Evolutionary conservation across 805 yeast genomes (phyloP).

Genomic region (Candida stauntonica): DNA sequence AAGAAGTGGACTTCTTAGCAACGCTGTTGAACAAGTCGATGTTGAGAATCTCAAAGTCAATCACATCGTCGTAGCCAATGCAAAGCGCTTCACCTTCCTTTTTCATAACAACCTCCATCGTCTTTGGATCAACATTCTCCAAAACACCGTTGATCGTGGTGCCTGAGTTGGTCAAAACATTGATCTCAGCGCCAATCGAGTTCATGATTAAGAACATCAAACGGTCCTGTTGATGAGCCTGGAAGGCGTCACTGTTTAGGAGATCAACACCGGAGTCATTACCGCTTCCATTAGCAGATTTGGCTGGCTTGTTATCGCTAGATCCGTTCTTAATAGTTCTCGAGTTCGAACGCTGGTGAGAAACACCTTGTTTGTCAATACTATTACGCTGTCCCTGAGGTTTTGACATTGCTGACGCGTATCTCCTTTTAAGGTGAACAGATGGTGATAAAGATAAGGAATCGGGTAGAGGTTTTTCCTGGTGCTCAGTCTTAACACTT

Average conservation of each 20-base stretch:
- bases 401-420: conserved; percentile 11
- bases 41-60: conserved; percentile 36
- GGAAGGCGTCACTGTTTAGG: conserved; percentile 26
- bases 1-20: conserved; percentile 29
- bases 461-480: not conserved
- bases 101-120: conserved; percentile 29
- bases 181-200: conserved; percentile 54
- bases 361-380: conserved; percentile 4
- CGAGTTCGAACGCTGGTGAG: conserved; percentile 17
- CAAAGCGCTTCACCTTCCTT: conserved; percentile 29
- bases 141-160: conserved; percentile 55
- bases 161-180: conserved; percentile 61
- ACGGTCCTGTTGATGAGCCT: conserved; percentile 42
- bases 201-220: conserved; percentile 50
- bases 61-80: conserved; percentile 32
- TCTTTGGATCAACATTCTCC: conserved; percentile 48
- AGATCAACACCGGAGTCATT: conserved; percentile 1
- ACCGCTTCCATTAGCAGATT: conserved; percentile 6
- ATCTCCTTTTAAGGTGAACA: not conserved
- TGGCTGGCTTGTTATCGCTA: conserved; percentile 7
- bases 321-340: conserved; percentile 14
- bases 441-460: not conserved
- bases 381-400: conserved; percentile 11
- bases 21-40: conserved; percentile 26
- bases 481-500: too few relatives aligned